Evolutionary conservation across 2,329 filamentous ascomycete genomes (phyloP), one percentile per base, ranked within the genome.

Genomic region (Neonectria punicea): DNA sequence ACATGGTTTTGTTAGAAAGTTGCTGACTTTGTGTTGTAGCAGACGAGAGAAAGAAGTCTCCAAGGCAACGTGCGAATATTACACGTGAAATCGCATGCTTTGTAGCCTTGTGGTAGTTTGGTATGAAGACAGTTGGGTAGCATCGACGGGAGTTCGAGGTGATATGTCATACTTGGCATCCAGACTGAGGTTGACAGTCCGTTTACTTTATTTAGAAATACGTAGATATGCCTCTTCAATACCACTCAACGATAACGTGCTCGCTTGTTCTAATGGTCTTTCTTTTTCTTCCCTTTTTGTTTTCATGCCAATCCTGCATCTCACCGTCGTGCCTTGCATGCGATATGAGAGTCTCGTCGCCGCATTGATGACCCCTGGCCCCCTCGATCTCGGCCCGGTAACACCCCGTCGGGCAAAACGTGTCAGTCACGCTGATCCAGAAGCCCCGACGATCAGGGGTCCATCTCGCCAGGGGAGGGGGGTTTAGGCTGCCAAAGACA

Each of bases 341-440:
- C 36, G 9, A 36, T 32, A 32, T 65, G 65, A 57, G 58, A 62
- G 63, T 60, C 44, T 60, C 66, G 70, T 58, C 66, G 64, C 68
- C 55, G 64, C 65, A 62, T 61, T 71, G 58, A 53, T 49, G 53
- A 55, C 69, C 71, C 70, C 71, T 56, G 55, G 58, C 36, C 55
- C 55, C 58, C 59, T 64, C 54, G 63, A 63, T 67, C 70, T 70
- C 71, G 71, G 71, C 61, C 66, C 66, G 59, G 51, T 57, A 63
- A 61, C 64, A 59, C 65, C 62, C 71, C 66, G 64, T 65, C 47
- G 55, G 51, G 25, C 49, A 64, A 61, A 66, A 72, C 51, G 66
- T 67, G 66, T 67, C 68, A 71, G 64, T 67, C 50, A 49, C 57
- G 56, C 63, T 32, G n/a, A 58, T 43, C 54, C 43, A 41, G 58